Conservation (phyloP, 2,329 filamentous ascomycete genomes). For the Cercospora nicotianae region DNA sequence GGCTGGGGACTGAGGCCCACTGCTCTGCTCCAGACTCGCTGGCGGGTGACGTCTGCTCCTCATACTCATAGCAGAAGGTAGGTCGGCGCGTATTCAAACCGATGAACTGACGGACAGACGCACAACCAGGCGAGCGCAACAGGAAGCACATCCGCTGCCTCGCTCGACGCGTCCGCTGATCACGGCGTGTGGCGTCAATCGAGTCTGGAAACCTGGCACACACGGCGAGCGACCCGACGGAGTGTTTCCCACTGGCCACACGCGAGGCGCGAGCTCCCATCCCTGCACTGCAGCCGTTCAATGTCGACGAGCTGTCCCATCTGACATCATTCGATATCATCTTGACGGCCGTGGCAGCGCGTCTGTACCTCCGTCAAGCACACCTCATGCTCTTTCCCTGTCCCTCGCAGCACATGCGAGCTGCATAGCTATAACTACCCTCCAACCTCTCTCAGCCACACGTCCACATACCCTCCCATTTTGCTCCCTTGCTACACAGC, state of each 20-base stretch:
- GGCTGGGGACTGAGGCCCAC: too few species aligned
- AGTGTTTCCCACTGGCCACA: slow-evolving; percentile 13
- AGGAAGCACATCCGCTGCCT: neutral
- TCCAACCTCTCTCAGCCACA: slow-evolving; percentile 26
- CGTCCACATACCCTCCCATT: slow-evolving; percentile 16
- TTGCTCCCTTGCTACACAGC: slow-evolving; percentile 21
- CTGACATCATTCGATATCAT: slow-evolving; percentile 22
- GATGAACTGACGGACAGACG: neutral
- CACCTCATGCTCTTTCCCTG: neutral
- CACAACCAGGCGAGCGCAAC: slow-evolving; percentile 5
- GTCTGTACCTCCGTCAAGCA: slow-evolving; percentile 13
- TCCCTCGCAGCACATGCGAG: slow-evolving; percentile 13
- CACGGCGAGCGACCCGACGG: neutral
- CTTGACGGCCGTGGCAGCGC: slow-evolving; percentile 13
- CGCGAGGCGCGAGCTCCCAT: slow-evolving; percentile 18
- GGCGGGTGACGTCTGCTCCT: too few species aligned
- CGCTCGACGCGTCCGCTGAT: slow-evolving; percentile 17
- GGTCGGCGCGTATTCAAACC: neutral
- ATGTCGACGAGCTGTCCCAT: slow-evolving; percentile 13
- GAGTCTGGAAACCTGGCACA: slow-evolving; percentile 17
- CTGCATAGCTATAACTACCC: slow-evolving; percentile 24
- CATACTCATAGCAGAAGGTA: neutral
- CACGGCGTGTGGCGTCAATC: slow-evolving; percentile 17
- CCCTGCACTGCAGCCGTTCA: slow-evolving; percentile 12
- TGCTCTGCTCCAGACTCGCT: too few species aligned